Percentiles rank a stretch among this genome's conserved stretches.
Conservation (phyloP, 1,284 basidiomycete genomes). For the Sanghuangporus sanghuang region DNA sequence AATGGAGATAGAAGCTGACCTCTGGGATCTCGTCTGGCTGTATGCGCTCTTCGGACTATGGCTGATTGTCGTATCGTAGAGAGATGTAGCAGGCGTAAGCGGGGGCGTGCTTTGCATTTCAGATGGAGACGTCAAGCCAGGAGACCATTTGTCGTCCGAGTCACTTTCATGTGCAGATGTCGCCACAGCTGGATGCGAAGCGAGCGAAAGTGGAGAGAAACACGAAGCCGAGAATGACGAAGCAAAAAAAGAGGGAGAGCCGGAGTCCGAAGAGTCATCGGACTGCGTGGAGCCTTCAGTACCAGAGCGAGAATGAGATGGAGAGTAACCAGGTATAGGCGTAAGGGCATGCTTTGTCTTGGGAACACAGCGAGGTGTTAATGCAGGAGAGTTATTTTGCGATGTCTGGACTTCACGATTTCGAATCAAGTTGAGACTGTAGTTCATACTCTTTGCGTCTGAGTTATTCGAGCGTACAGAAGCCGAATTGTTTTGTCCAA, state of each 20-base stretch:
- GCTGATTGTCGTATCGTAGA: not conserved
- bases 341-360: not conserved
- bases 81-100: not conserved
- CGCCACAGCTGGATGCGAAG: not conserved
- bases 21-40: not conserved
- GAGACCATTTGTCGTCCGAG: constrained; percentile 9
- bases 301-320: constrained; percentile 6
- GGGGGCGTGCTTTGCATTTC: constrained; percentile 3
- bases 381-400: not conserved
- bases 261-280: not conserved
- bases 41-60: not conserved
- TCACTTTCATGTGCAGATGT: constrained; percentile 5
- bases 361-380: not conserved
- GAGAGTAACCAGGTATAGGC: not conserved
- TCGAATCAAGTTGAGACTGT: not conserved
- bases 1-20: constrained; percentile 1
- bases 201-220: not conserved
- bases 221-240: not conserved
- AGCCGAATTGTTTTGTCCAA: not conserved
- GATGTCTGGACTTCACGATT: not conserved
- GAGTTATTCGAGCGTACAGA: not conserved
- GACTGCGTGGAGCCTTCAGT: constrained; percentile 2
- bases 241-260: constrained; percentile 2
- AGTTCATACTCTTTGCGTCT: not conserved
- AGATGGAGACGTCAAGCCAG: constrained; percentile 5